These are phyloP conservation scores for Moricandia arvensis DNA, from an alignment of 345 rosid genomes.

Conservation along the genomic window DNA sequence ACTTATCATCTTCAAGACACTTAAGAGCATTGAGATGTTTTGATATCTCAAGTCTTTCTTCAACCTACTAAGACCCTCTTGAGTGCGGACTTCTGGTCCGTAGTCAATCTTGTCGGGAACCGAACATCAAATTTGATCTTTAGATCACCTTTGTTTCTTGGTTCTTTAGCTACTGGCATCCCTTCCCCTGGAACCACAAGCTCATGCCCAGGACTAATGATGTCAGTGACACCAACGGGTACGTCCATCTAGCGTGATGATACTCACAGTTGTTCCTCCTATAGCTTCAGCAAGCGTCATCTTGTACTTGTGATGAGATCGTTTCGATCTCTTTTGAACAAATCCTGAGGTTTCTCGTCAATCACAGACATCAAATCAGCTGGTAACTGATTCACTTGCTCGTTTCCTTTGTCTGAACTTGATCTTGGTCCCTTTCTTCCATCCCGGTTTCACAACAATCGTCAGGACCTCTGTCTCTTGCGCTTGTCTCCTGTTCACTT, in stretches of 20 bases:
- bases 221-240: constrained; percentile 58
- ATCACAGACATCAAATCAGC: constrained; percentile 87
- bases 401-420: constrained; percentile 95
- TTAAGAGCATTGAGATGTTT: too few relatives aligned
- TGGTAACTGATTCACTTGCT: constrained; percentile 79
- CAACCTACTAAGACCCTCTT: constrained; percentile 62
- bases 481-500: constrained; percentile 49
- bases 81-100: constrained; percentile 73
- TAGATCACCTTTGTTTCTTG: constrained; percentile 66
- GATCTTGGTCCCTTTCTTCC: constrained; percentile 97
- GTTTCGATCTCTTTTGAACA: constrained; percentile 79
- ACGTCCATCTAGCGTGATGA: constrained; percentile 73
- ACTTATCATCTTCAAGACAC: too few relatives aligned
- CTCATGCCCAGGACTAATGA: constrained; percentile 80
- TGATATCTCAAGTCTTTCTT: not conserved
- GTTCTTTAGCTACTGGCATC: constrained; percentile 87
- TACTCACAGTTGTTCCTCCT: constrained; percentile 70
- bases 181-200: constrained; percentile 80
- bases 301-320: constrained; percentile 63
- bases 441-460: constrained; percentile 88
- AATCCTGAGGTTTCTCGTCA: constrained; percentile 73
- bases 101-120: constrained; percentile 69
- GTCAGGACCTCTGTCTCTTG: constrained; percentile 81
- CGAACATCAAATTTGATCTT: constrained; percentile 77
- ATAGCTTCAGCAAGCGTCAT: constrained; percentile 78